phyloP scores from a whole-genome alignment of 1,284 basidiomycete species.

The Ganoderma leucocontextum region DNA sequence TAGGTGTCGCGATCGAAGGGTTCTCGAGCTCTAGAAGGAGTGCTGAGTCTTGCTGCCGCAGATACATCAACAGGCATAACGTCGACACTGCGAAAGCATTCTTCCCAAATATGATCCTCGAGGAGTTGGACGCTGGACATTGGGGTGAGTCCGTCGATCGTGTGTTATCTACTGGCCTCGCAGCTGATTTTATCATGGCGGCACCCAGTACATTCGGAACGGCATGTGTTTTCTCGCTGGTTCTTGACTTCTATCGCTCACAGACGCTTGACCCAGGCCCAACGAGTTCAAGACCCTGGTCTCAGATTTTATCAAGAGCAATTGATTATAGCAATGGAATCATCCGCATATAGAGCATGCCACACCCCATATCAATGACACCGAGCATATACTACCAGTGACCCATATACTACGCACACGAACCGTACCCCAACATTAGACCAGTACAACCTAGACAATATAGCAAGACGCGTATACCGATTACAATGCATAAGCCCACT shows the following conservation, averaged over 20 bases:
- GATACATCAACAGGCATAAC: slow-evolving; percentile 78
- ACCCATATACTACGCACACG: not conserved
- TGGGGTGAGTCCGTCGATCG: slow-evolving; percentile 65
- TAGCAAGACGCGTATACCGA: not conserved
- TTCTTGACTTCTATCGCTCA: not conserved
- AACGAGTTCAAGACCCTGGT: slow-evolving; percentile 56
- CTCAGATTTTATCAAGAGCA: slow-evolving; percentile 47
- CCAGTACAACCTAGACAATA: not conserved
- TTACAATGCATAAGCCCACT: slow-evolving; percentile 15
- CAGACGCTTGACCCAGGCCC: slow-evolving; percentile 43
- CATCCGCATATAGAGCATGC: slow-evolving; percentile 14
- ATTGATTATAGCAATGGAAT: slow-evolving; percentile 17
- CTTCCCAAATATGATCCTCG: slow-evolving; percentile 71
- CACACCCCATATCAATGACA: slow-evolving; percentile 10
- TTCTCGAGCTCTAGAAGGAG: not conserved
- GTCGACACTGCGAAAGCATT: slow-evolving; percentile 64
- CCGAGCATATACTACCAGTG: not conserved
- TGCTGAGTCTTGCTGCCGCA: slow-evolving; percentile 35
- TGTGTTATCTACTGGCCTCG: slow-evolving; percentile 14
- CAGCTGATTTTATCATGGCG: slow-evolving; percentile 7
- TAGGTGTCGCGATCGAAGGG: slow-evolving; percentile 37
- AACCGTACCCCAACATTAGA: not conserved
- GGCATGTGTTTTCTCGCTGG: slow-evolving; percentile 45
- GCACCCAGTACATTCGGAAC: slow-evolving; percentile 63
- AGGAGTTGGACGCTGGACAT: slow-evolving; percentile 67